Percentiles rank a stretch among this genome's conserved stretches.
phyloP scores from a whole-genome alignment of 108 stramenopile genomes.

The Cyclotella kingstonii region DNA sequence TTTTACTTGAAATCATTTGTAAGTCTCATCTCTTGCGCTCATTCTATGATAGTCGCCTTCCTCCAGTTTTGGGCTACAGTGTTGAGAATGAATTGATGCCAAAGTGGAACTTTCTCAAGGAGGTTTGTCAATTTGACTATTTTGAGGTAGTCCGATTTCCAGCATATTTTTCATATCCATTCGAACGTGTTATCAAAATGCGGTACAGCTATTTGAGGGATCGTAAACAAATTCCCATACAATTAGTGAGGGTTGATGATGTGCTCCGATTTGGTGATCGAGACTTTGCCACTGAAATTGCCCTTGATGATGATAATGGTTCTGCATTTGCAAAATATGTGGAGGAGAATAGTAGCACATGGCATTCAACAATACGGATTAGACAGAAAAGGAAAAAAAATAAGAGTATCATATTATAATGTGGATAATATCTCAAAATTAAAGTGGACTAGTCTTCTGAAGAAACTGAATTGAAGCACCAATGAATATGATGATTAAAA shows the following conservation, averaged over 20 bases:
- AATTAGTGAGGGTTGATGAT: constrained; percentile 56
- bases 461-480: neutral
- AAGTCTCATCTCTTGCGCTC: neutral
- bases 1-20: neutral
- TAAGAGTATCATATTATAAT: constrained; percentile 1
- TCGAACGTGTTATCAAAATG: constrained; percentile 68
- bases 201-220: constrained; percentile 64
- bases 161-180: constrained; percentile 80
- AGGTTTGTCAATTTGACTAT: constrained; percentile 54
- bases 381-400: constrained; percentile 22
- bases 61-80: constrained; percentile 75
- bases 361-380: constrained; percentile 11
- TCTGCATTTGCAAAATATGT: constrained; percentile 47
- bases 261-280: constrained; percentile 72
- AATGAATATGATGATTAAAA: no score
- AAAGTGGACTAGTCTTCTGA: no score
- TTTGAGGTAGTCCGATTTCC: constrained; percentile 72
- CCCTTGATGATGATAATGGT: constrained; percentile 60
- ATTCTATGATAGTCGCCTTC: constrained; percentile 38
- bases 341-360: constrained; percentile 26
- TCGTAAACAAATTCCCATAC: constrained; percentile 52
- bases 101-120: constrained; percentile 72
- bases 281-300: constrained; percentile 69
- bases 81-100: constrained; percentile 68
- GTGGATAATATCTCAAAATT: no score